Percentiles rank a stretch among this genome's conserved stretches.
Conservation (phyloP, 345 rosid genomes). For the Raphanus sativus region DNA sequence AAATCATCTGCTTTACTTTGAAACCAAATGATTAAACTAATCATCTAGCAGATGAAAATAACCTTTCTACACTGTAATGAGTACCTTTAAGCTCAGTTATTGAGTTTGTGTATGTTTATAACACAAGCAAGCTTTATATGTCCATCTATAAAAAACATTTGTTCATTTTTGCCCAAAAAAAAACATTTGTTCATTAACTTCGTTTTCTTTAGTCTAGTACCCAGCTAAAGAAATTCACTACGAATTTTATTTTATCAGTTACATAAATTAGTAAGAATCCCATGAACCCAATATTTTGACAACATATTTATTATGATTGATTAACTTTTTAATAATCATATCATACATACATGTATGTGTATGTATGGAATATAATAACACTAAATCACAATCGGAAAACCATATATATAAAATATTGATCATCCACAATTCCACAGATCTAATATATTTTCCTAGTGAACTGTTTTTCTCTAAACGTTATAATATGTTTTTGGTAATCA, state of each 20-base stretch:
- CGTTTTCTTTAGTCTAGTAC: background rate
- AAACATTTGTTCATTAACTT: background rate
- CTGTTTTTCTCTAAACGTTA: too few species aligned
- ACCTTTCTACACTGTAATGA: slow-evolving; percentile 24
- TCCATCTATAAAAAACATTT: background rate
- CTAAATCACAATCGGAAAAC: background rate
- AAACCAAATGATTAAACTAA: slow-evolving; percentile 18
- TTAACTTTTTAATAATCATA: background rate
- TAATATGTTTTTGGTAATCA: background rate
- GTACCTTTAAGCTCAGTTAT: slow-evolving; percentile 34
- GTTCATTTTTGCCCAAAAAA: too few species aligned
- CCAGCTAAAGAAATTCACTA: background rate
- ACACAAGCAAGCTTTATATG: slow-evolving; percentile 16
- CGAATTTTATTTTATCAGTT: too few species aligned
- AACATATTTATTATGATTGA: too few species aligned
- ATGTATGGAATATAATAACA: background rate
- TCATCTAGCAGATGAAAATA: slow-evolving; percentile 2
- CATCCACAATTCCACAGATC: background rate
- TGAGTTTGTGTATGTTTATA: slow-evolving; percentile 10
- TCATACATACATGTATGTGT: background rate
- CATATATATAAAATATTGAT: too few species aligned
- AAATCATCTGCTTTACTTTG: slow-evolving; percentile 28
- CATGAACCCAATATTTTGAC: background rate
- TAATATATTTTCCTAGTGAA: background rate
- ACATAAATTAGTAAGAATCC: background rate